Percentiles rank a stretch among this genome's conserved stretches.
These are phyloP conservation scores for Sphagnum magellanicum DNA, from an alignment of 228 moss, liverwort and hornwort genomes.

Conservation along the genomic window DNA sequence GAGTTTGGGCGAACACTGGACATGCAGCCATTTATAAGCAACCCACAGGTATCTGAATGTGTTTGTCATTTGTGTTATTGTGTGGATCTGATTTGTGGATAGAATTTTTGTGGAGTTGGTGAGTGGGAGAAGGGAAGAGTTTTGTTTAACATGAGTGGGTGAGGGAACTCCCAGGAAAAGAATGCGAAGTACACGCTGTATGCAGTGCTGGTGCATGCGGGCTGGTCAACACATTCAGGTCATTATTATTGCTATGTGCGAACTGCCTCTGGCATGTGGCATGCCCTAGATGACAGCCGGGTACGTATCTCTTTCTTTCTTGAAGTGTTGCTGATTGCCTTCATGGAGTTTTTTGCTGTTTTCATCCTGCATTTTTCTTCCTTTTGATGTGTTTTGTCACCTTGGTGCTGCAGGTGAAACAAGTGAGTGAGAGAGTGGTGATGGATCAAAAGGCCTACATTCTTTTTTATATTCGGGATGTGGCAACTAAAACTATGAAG, in stretches of 20 bases:
- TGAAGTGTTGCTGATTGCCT: neutral
- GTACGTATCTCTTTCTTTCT: conserved; percentile 3
- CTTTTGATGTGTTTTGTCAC: neutral
- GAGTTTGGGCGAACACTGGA: conserved; percentile 48
- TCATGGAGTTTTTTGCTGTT: neutral
- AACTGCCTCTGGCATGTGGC: conserved; percentile 49
- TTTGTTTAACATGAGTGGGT: neutral
- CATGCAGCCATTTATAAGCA: conserved; percentile 42
- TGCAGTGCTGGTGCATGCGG: conserved; percentile 45
- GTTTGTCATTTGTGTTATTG: too few species aligned
- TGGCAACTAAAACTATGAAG: too few species aligned
- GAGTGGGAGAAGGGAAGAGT: too few species aligned
- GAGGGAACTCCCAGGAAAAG: conserved; percentile 23
- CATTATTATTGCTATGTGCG: conserved; percentile 54
- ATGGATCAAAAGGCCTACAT: conserved; percentile 52
- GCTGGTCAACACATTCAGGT: conserved; percentile 52
- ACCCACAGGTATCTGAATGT: conserved; percentile 16
- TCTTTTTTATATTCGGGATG: conserved; percentile 40
- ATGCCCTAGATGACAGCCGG: conserved; percentile 56
- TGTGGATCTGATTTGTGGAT: too few species aligned
- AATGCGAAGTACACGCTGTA: conserved; percentile 33
- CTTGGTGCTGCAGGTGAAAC: conserved; percentile 24
- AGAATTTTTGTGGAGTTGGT: too few species aligned
- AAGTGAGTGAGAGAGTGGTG: conserved; percentile 40
- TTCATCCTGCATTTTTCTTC: neutral